Percentiles rank a stretch among this genome's conserved stretches.
Conservation (phyloP, 257 asterid species). For the Salvia rosmarinus region DNA sequence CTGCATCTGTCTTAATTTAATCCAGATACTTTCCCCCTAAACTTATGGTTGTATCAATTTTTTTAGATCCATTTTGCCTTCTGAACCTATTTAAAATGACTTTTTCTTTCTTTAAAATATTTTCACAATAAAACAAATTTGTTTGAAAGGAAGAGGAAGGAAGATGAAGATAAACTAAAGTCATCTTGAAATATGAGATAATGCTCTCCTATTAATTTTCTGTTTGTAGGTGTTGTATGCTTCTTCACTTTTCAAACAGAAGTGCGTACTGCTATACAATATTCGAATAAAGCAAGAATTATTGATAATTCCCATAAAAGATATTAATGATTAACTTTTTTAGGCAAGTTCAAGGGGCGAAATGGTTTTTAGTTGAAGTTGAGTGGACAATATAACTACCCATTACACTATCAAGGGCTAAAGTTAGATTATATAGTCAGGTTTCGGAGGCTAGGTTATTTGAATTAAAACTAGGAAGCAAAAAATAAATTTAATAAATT, state of each 20-base stretch:
- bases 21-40: not conserved
- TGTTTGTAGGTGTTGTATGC: not conserved
- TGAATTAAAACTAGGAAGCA: not conserved
- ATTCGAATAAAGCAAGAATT: not conserved
- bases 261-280: not conserved
- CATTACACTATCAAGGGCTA: not conserved
- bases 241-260: not conserved
- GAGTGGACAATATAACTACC: not conserved
- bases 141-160: not conserved
- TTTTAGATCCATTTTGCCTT: not conserved
- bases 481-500: not conserved
- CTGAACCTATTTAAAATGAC: not conserved
- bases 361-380: not conserved
- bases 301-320: not conserved
- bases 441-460: not conserved
- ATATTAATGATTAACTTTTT: not conserved
- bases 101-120: not conserved
- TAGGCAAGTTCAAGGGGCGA: not conserved
- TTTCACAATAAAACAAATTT: not conserved
- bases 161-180: not conserved
- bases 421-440: not conserved
- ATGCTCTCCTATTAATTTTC: not conserved
- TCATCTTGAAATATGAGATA: not conserved
- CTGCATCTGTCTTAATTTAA: not conserved
- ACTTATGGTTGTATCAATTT: not conserved